These are phyloP conservation scores for Lasiosphaeris hirsuta DNA, from an alignment of 495 filamentous ascomycete genomes.

Conservation along the genomic window DNA sequence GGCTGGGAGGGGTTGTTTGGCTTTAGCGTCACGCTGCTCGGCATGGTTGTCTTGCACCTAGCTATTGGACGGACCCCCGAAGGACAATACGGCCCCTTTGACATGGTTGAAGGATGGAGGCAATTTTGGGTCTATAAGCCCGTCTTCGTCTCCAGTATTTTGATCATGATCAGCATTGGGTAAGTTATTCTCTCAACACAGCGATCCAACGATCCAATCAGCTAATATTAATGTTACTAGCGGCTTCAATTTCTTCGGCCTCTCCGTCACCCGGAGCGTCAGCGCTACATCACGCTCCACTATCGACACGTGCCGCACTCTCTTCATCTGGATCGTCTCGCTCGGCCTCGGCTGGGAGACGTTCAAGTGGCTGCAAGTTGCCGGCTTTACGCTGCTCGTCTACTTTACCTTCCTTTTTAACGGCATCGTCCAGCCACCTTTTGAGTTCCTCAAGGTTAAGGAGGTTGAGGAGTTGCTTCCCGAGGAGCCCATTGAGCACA, in stretches of 20 bases:
- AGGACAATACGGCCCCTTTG: conserved; percentile 81
- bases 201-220: not conserved
- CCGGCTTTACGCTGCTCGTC: conserved; percentile 82
- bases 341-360: conserved; percentile 92
- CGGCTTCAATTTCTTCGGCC: conserved; percentile 97
- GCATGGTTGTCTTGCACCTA: conserved; percentile 76
- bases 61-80: conserved; percentile 68
- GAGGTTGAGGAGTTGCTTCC: conserved; percentile 73
- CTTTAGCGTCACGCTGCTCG: conserved; percentile 74
- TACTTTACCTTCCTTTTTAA: conserved; percentile 98
- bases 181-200: conserved; percentile 42
- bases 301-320: conserved; percentile 93
- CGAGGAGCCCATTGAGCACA: conserved; percentile 82
- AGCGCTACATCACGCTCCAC: conserved; percentile 89
- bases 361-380: conserved; percentile 96
- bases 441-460: conserved; percentile 47
- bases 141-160: conserved; percentile 68
- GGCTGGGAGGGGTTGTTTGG: conserved; percentile 97
- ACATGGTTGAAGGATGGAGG: conserved; percentile 76
- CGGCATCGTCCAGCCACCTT: conserved; percentile 78
- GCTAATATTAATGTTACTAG: conserved; percentile 36
- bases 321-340: conserved; percentile 98
- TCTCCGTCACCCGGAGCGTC: conserved; percentile 83
- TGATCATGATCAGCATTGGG: conserved; percentile 98
- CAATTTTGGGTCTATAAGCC: conserved; percentile 67